Evolutionary conservation across 306 rosid species (phyloP).

Genomic region (Corylus heterophylla): DNA sequence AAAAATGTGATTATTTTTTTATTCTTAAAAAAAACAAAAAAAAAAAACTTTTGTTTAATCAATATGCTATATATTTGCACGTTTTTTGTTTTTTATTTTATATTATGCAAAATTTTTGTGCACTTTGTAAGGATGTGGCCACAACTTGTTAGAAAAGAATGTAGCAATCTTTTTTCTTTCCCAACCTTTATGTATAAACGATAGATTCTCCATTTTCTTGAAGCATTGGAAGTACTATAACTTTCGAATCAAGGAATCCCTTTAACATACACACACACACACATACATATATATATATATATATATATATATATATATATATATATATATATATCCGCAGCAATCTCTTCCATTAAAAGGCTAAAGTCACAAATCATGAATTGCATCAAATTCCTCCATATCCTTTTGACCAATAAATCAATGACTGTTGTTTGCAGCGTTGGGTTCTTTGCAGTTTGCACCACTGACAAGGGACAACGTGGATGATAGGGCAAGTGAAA

Average conservation of each 20-base stretch:
- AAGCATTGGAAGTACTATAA: not conserved
- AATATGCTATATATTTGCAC: not conserved
- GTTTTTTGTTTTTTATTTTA: not conserved
- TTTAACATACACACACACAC: not conserved
- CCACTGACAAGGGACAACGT: conserved; percentile 25
- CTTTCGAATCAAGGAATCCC: not conserved
- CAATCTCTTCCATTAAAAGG: too few species aligned
- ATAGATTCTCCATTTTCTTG: not conserved
- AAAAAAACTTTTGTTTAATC: not conserved
- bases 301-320: too few species aligned
- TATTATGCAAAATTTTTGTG: not conserved
- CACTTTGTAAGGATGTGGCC: too few species aligned
- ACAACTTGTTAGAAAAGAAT: not conserved
- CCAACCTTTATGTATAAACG: not conserved
- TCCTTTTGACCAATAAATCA: conserved; percentile 9
- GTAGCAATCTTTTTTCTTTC: not conserved
- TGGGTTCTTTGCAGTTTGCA: too few species aligned
- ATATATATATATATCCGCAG: too few species aligned
- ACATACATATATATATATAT: too few species aligned
- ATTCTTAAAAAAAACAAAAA: too few species aligned
- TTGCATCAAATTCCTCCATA: not conserved
- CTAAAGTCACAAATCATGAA: not conserved
- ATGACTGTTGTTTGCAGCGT: conserved; percentile 10
- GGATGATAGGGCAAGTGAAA: not conserved
- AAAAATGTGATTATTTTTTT: too few species aligned